Evolutionary conservation across 345 rosid genomes (phyloP), one percentile per base, ranked within the genome.

Genomic region (Ceriops zippeliana): DNA sequence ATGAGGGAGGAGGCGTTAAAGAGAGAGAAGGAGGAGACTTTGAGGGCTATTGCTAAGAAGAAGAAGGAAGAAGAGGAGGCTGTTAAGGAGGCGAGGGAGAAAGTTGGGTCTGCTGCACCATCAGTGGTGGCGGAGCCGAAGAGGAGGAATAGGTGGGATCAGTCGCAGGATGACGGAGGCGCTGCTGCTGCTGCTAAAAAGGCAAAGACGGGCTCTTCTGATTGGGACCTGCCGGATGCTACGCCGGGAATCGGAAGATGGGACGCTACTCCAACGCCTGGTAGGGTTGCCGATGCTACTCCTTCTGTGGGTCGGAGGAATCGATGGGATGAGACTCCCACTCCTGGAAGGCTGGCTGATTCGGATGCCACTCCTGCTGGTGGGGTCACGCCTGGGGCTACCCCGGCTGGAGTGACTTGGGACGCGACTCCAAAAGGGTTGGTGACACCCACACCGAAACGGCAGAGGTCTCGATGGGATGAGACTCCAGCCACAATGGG

Each of bases 401-500:
- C 99, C 16, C 99, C 98, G 28, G 87, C 92, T 8, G 98, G 99
- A 53, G 88, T 87, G 77, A 80, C 96, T 61, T 91, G 99, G 99
- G 99, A 95, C 68, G 96, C 97, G 0, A 95, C 97, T 70, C 98
- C 2, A 72, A 85, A 79, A 34, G 99, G 99, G 17, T 79, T 87
- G 76, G 96, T 82, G 10, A 91, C 98, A 1, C 97, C 98, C 0
- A 95, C 99, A 0, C 99, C 98, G 0, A 95, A 95, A 70, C 80
- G 90, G 47, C 99, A 95, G 77, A 85, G 98, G 46, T 90, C 99
- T 2, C 86, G 99, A 68, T 95, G 99, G 99, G 99, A 95, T 51
- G 99, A 92, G 82, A 95, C 98, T 0, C 99, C 99, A 0, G 99
- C 97, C 1, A 90, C 93, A 37, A 92, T 95, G 97, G 97, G 90